Evolutionary conservation across 345 rosid genomes (phyloP).

Genomic region (Populus davidiana): DNA sequence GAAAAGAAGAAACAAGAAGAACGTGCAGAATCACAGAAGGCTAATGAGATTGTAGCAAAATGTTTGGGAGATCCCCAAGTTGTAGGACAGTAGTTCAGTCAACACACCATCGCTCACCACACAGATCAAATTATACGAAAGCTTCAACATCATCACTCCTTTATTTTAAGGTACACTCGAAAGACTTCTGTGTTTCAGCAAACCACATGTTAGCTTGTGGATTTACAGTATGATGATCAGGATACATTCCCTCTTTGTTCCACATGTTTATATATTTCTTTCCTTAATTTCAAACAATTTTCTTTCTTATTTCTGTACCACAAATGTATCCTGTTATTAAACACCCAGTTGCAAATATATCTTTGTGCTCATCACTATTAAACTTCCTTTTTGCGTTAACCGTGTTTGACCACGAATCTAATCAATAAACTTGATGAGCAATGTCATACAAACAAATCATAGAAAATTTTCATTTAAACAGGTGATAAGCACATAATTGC

Average conservation of each 20-base stretch:
- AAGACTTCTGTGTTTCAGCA: slow-evolving; percentile 9
- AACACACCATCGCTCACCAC: not conserved
- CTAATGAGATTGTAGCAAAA: slow-evolving; percentile 68
- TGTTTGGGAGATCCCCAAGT: slow-evolving; percentile 55
- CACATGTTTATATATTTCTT: slow-evolving; percentile 3
- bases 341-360: not conserved
- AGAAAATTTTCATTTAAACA: too few species aligned
- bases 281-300: not conserved
- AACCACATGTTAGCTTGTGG: slow-evolving; percentile 5
- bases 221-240: slow-evolving; percentile 14
- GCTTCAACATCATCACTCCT: slow-evolving; percentile 11
- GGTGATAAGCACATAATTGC: not conserved
- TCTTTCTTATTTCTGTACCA: not conserved
- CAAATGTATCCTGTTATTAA: slow-evolving; percentile 19
- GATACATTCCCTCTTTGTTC: not conserved
- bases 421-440: too few species aligned
- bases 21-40: slow-evolving; percentile 64
- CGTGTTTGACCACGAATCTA: too few species aligned
- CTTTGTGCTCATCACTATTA: not conserved
- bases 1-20: slow-evolving; percentile 92
- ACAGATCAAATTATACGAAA: slow-evolving; percentile 12
- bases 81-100: slow-evolving; percentile 21
- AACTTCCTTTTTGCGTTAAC: not conserved
- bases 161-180: slow-evolving; percentile 13
- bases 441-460: not conserved